Base-by-base conservation (phyloP, 306 rosid species). In the Spatholobus suberectus region DNA sequence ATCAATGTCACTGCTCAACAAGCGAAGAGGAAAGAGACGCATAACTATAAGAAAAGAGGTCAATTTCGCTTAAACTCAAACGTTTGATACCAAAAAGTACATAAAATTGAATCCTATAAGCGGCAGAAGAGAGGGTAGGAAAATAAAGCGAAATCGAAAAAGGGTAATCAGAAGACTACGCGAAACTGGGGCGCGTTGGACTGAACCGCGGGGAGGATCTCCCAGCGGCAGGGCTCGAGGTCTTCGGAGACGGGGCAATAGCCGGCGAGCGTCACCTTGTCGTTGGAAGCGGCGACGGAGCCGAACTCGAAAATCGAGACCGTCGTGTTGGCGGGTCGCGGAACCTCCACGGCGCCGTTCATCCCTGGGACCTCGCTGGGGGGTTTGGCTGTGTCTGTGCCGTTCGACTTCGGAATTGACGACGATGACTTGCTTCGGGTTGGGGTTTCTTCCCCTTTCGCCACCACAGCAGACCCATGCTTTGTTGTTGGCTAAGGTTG, bases 161-260 rank as follows among this genome's bases (percentile, higher is more conserved):
- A 8, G 6, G 23, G 15, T 26, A n/a, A 63, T 88, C 85, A 90
- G 87, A 94, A 92, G 74, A 91, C 96, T 27, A 93, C 92, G 73
- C 97, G 98, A 67, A 96, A 96, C 89, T 92, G 99, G 0, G 99
- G 99, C 3, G 97, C 96, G 58, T 92, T 93, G 41, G 97, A 80
- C 62, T 80, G 91, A 79, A 76, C 24, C 1, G 99, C 97, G 13
- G 99, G 94, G 35, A 91, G 82, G 63, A 96, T 89, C 88, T 93
- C 98, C 98, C 99, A 96, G 49, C 97, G 98, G 91, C 99, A 96
- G 12, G 99, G 99, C 78, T 96, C 96, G 68, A 96, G 96, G 3
- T 96, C 98, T 41, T 96, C 99, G 67, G 99, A 93, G 78, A 96
- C 98, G 8, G 99, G 94, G 81, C 99, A 96, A 75, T 85, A 92